A percentile compares a stretch with the other conserved stretches of the same genome.
phyloP scores from a whole-genome alignment of 169 alveolate genomes.

The Fabrea salina region DNA sequence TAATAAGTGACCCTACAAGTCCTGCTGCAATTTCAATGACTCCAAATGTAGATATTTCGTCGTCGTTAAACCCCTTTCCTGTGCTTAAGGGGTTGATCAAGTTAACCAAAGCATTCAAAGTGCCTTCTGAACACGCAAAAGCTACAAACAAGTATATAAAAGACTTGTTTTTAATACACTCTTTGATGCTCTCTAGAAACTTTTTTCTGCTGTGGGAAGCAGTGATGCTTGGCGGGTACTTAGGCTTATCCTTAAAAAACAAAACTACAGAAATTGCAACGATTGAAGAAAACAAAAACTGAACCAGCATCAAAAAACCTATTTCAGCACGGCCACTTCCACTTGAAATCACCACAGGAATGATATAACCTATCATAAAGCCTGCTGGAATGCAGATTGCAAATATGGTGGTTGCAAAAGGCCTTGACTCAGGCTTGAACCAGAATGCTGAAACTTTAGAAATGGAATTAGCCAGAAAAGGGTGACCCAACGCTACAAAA shows the following conservation, averaged over 20 bases:
- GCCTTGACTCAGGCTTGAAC: constrained; percentile 51
- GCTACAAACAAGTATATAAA: constrained; percentile 43
- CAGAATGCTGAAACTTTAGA: constrained; percentile 55
- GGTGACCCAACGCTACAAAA: constrained; percentile 48
- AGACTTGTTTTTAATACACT: constrained; percentile 29
- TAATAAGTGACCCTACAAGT: constrained; percentile 33
- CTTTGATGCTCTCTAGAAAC: constrained; percentile 33
- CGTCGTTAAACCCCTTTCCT: constrained; percentile 40
- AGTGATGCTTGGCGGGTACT: constrained; percentile 47
- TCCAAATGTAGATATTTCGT: constrained; percentile 36
- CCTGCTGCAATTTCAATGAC: constrained; percentile 39
- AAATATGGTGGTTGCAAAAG: constrained; percentile 48
- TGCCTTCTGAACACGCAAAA: constrained; percentile 36
- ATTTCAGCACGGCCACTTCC: constrained; percentile 39
- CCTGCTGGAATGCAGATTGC: constrained; percentile 45
- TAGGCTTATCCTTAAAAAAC: constrained; percentile 41
- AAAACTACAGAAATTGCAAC: constrained; percentile 37
- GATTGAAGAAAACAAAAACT: constrained; percentile 30
- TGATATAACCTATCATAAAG: constrained; percentile 40
- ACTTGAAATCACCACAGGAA: constrained; percentile 40
- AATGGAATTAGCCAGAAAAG: constrained; percentile 49
- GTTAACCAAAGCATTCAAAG: constrained; percentile 45
- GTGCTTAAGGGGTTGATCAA: constrained; percentile 40
- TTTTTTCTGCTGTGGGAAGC: constrained; percentile 26
- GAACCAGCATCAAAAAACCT: constrained; percentile 38